Base-by-base conservation (phyloP, 2,329 filamentous ascomycete genomes). In the Alternaria rosae region DNA sequence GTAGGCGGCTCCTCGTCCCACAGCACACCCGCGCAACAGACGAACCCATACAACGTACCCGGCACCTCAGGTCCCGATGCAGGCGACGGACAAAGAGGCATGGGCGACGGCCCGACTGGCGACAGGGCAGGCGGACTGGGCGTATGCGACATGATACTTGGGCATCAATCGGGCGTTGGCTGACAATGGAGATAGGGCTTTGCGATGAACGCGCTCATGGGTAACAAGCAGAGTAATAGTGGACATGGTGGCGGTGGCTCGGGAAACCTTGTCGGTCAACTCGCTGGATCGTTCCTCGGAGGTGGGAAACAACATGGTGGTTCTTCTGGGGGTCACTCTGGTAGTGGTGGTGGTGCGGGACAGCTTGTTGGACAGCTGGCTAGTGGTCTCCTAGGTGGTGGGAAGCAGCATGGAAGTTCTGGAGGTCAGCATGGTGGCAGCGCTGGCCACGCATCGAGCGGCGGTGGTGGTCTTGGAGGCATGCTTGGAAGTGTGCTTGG, bases 21-120 rank as follows among this genome's bases (percentile, higher is more conserved):
- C 78, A 55, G 80, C 77, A 69, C 81, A 64, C 73, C 79, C 26
- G 75, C 74, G 26, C 74, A 77, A 44, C 71, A 76, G 62, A 87
- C 90, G 20, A 88, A 91, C 70, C 89, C 89, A 6, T 91, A 89
- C 78, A 87, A 87, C 61, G 80, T 68, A 55, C 78, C 77, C 83
- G 8, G 70, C 53, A 45, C 70, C 60, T 63, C 74, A 44, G 67
- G 76, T n/a, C 69, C 74, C 68, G 44, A 70, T 11, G 66, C 61
- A 12, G 71, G 61, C 26, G 85, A 85, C 43, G 84, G 82, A 35
- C 82, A 82, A 58, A 81, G 86, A 70, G 85, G 84, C 54, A 71
- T 81, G 20, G 66, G 66, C 38, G 84, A 85, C 65, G 86, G 86
- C 5, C 83, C 82, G 25, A 80, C 82, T 26, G 85, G 87, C 32